A percentile compares a stretch with the other conserved stretches of the same genome.
These are phyloP conservation scores for Aspergillus sp. DNA, from an alignment of 2,329 filamentous ascomycete genomes.

Conservation along the genomic window DNA sequence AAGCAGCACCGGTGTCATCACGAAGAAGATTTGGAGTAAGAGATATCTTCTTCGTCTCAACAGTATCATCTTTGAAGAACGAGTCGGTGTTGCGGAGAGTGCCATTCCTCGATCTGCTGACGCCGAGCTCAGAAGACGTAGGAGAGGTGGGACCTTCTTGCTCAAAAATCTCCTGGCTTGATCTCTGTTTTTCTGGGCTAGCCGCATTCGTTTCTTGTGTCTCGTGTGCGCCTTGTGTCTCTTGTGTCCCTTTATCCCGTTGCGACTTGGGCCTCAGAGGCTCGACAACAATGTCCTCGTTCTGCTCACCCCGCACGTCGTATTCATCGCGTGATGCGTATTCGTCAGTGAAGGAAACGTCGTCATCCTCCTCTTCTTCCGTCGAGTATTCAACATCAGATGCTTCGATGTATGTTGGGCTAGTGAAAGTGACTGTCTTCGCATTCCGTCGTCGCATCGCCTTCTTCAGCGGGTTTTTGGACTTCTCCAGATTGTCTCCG, in stretches of 20 bases:
- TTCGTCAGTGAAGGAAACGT: conserved; percentile 51
- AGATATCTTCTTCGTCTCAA: conserved; percentile 96
- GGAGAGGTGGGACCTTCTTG: conserved; percentile 41
- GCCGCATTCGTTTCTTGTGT: conserved; percentile 32
- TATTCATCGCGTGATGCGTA: conserved; percentile 50
- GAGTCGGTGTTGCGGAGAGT: conserved; percentile 91
- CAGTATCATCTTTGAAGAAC: conserved; percentile 94
- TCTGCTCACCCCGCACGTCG: conserved; percentile 34
- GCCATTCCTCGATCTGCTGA: conserved; percentile 73
- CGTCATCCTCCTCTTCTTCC: conserved; percentile 69
- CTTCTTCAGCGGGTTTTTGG: conserved; percentile 80
- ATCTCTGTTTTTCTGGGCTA: conserved; percentile 49
- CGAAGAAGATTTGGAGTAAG: conserved; percentile 89
- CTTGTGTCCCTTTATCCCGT: conserved; percentile 38
- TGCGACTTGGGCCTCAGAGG: conserved; percentile 50
- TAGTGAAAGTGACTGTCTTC: conserved; percentile 84
- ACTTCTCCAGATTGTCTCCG: conserved; percentile 75
- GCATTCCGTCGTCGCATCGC: conserved; percentile 79
- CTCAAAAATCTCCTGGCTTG: conserved; percentile 70
- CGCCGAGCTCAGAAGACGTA: conserved; percentile 32
- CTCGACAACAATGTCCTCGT: conserved; percentile 49
- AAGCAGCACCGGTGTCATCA: conserved; percentile 64
- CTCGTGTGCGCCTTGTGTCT: conserved; percentile 29
- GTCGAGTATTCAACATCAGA: conserved; percentile 84
- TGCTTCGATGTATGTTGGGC: conserved; percentile 85